These are phyloP conservation scores for Termitomyces sp. DNA, from an alignment of 768 basidiomycete genomes.

Conservation along the genomic window DNA sequence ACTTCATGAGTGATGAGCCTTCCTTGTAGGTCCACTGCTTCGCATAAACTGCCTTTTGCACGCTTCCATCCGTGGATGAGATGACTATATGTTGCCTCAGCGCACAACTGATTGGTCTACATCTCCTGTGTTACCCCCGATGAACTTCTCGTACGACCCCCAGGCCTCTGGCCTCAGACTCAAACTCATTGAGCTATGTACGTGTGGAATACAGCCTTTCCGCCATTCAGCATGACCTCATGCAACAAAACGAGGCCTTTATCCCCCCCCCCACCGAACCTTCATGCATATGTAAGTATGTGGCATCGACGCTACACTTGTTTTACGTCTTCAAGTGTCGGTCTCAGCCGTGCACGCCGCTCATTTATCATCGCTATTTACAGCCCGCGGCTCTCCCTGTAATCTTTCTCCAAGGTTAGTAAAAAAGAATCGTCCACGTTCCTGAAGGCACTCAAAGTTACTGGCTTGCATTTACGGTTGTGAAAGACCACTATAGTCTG, in stretches of 20 bases:
- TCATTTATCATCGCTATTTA: not conserved
- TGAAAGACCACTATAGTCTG: not conserved
- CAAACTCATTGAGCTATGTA: not conserved
- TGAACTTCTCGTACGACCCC: not conserved
- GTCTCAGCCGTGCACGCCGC: not conserved
- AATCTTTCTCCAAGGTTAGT: not conserved
- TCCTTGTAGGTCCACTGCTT: not conserved
- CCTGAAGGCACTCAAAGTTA: not conserved
- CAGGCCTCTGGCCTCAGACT: not conserved
- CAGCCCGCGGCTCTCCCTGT: not conserved
- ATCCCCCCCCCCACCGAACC: not conserved
- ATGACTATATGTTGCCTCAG: not conserved
- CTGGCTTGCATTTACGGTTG: not conserved
- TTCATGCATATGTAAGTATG: not conserved
- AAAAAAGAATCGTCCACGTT: not conserved
- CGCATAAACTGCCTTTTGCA: not conserved
- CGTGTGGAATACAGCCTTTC: no score
- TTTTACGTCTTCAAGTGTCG: not conserved
- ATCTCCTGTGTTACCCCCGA: not conserved
- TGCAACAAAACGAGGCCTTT: conserved; percentile 3
- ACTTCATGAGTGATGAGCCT: no score
- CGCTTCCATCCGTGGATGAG: not conserved
- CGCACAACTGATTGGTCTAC: not conserved
- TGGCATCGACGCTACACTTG: not conserved
- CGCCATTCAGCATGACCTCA: not conserved